phyloP scores from a whole-genome alignment of 1,284 basidiomycete species.

The Austroboletus novae-zelandiae region DNA sequence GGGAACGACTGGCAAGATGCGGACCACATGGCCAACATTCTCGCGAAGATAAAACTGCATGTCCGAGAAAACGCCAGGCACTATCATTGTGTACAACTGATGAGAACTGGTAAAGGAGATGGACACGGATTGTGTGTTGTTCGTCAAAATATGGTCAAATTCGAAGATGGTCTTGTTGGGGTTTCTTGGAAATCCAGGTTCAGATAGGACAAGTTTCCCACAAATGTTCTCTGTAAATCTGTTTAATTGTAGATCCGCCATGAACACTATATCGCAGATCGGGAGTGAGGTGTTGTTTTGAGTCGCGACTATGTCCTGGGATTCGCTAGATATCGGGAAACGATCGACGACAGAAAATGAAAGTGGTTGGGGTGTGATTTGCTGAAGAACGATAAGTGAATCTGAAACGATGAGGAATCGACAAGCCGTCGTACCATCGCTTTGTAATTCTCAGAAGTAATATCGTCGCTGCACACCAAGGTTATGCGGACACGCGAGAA shows the following conservation, averaged over 20 bases:
- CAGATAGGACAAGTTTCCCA: conserved; percentile 4
- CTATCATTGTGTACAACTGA: conserved; percentile 1
- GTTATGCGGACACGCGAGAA: too few relatives aligned
- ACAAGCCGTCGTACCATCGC: too few relatives aligned
- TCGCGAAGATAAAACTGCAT: not conserved
- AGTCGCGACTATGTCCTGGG: not conserved
- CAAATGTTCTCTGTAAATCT: not conserved
- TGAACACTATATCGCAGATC: conserved; percentile 7
- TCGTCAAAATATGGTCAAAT: conserved; percentile 3
- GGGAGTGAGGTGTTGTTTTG: conserved; percentile 9
- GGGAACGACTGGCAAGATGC: not conserved
- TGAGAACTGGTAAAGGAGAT: conserved; percentile 5
- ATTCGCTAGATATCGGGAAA: not conserved
- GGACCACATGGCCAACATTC: conserved; percentile 10
- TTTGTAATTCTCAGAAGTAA: too few relatives aligned
- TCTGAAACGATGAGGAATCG: too few relatives aligned
- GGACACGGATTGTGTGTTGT: not conserved
- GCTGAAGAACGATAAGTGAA: not conserved
- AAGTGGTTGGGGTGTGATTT: not conserved
- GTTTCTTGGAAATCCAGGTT: not conserved
- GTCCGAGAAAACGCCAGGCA: not conserved
- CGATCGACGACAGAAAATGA: not conserved
- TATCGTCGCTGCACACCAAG: too few relatives aligned
- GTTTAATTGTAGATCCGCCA: not conserved
- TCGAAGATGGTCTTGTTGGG: conserved; percentile 6